Conservation (phyloP, 768 basidiomycete genomes). For the Leucosporidium yakuticum region DNA sequence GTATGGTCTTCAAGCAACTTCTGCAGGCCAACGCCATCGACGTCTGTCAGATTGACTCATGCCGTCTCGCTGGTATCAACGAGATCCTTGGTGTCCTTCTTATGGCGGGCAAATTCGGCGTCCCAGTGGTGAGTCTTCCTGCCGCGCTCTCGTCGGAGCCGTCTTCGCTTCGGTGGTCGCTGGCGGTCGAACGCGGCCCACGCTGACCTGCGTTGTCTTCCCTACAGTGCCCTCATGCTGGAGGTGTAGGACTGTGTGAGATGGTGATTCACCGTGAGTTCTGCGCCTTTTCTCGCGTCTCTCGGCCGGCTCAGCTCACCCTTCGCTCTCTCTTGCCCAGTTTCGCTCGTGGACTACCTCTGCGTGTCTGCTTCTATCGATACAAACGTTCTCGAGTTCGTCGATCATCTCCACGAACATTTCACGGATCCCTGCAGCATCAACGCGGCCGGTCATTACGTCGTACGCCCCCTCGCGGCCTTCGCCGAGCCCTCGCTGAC, state of each 20-base stretch:
- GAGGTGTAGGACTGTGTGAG: constrained; percentile 88
- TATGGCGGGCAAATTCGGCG: constrained; percentile 72
- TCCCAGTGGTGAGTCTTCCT: background rate
- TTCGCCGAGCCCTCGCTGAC: background rate
- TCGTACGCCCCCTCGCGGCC: constrained; percentile 47
- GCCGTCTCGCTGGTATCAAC: constrained; percentile 85
- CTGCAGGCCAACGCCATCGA: constrained; percentile 83
- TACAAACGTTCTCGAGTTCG: constrained; percentile 72
- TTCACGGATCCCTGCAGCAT: constrained; percentile 84
- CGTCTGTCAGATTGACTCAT: constrained; percentile 91
- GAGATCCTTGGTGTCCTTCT: constrained; percentile 84
- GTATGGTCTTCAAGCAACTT: constrained; percentile 92
- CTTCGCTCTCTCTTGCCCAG: constrained; percentile 41
- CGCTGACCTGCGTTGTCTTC: constrained; percentile 68
- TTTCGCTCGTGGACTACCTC: constrained; percentile 81
- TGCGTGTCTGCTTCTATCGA: constrained; percentile 86
- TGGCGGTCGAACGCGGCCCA: constrained; percentile 37
- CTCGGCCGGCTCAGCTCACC: background rate
- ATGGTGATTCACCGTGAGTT: constrained; percentile 79
- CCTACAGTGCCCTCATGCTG: constrained; percentile 72
- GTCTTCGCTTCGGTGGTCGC: background rate
- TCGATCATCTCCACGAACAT: constrained; percentile 88
- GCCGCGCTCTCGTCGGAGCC: constrained; percentile 11
- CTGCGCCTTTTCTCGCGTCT: background rate
- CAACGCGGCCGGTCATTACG: constrained; percentile 76